Evolutionary conservation across 352 stramenopile genomes (phyloP), one percentile per base, ranked within the genome.

Genomic region (Globisporangium okanoganense): DNA sequence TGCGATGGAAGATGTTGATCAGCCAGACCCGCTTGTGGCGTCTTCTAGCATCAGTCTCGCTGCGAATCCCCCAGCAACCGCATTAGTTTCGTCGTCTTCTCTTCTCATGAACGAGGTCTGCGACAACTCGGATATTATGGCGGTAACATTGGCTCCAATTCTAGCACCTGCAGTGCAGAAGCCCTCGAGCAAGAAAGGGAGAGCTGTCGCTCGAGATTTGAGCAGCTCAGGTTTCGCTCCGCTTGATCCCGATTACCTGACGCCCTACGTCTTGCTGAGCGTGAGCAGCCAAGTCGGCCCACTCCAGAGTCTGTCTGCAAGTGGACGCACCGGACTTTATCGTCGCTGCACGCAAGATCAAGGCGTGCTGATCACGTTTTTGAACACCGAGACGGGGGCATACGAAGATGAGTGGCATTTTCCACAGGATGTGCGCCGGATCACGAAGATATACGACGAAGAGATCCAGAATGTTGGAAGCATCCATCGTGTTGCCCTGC

Each of bases 401-500:
- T 93, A 89, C 55, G 87, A 96, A 66, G 85, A 94, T 38, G 81
- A 94, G 63, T 94, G 79, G 81, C 78, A 91, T 56, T 65, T 70
- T 27, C 78, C 87, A 18, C 84, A 76, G 47, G 75, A 94, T 62
- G 79, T 94, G 44, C 76, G 80, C n/a, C 79, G 87, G 4, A 82
- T 93, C 56, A 87, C 79, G 5, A 78, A 73, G 41, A 87, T 96
- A 41, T 96, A 92, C 44, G 83, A 96, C 44, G 85, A 96, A 62
- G 66, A 73, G 5, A 59, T 94, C 5, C 65, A 83, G 8, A 75
- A 72, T 8, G 78, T 90, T 1, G 51, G 77, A 50, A 94, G 85
- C 57, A 94, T 96, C 40, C 78, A 94, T 63, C 73, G 72, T 7
- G 79, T 94, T 5, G 85, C 83, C 5, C 56, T 92, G 12, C 73